Conservation (phyloP, 768 basidiomycete genomes). For the Boletus sp. region DNA sequence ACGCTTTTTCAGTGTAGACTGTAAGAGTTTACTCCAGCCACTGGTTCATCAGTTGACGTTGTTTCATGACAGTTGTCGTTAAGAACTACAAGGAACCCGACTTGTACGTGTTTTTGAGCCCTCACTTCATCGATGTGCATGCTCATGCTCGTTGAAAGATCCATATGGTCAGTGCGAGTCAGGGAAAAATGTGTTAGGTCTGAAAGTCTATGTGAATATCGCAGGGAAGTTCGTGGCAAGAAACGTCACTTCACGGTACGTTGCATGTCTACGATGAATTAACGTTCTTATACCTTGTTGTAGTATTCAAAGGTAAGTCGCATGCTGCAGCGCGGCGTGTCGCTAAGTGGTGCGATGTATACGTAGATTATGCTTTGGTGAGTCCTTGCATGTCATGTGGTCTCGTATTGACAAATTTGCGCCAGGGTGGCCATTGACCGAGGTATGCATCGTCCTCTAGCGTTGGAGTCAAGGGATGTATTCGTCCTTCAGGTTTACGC, state of each 20-base stretch:
- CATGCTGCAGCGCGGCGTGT: not conserved
- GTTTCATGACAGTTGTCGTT: constrained; percentile 57
- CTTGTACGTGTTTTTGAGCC: constrained; percentile 49
- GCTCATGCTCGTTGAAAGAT: constrained; percentile 40
- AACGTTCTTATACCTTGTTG: constrained; percentile 1
- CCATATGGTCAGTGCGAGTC: constrained; percentile 68
- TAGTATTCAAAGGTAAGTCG: constrained; percentile 76
- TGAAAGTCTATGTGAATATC: constrained; percentile 23
- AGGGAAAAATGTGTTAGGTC: constrained; percentile 24
- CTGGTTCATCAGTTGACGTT: not conserved
- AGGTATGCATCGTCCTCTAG: constrained; percentile 40
- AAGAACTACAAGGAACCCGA: constrained; percentile 72
- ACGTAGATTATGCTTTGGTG: constrained; percentile 86
- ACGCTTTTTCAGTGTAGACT: constrained; percentile 56
- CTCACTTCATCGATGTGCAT: not conserved
- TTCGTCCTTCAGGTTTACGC: constrained; percentile 57
- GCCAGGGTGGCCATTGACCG: constrained; percentile 91
- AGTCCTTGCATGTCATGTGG: constrained; percentile 15
- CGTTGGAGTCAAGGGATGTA: not conserved
- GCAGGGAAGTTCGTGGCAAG: constrained; percentile 87
- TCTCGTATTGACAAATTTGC: not conserved
- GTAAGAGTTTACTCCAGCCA: constrained; percentile 37
- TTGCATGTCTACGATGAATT: not conserved
- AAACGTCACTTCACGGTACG: constrained; percentile 82
- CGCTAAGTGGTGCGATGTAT: constrained; percentile 5